Evolutionary conservation across 352 stramenopile species (phyloP), one percentile per base, ranked within the genome.

Genomic region (Phytophthora boehmeriae): DNA sequence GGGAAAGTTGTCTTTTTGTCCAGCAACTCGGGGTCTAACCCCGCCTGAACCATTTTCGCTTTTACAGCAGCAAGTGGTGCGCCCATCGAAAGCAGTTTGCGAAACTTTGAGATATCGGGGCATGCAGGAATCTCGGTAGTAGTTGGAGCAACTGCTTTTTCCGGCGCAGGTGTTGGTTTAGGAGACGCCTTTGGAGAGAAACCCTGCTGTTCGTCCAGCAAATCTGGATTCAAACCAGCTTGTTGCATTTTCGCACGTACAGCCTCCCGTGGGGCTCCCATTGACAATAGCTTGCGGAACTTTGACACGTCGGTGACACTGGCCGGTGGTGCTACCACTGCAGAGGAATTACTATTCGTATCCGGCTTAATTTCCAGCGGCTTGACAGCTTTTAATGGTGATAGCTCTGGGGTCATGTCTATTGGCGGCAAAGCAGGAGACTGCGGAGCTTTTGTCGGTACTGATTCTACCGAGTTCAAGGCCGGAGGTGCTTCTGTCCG

Each of bases 251-350:
- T 92, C 4, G 74, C 71, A 11, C 82, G 73, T 10, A 91, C 81
- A n/a, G 92, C 90, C 44, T 87, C 90, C 0, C 83, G 70, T 10
- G 86, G 87, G 10, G 93, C 83, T 2, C 87, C 88, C 83, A 97
- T 95, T 1, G 76, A 76, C 11, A 96, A 51, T 70, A 99, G 86
- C 61, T 98, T 98, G 35, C 97, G 97, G 58, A 98, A 98, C 43
- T 88, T 86, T 1, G 75, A 81, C 43, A 89, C 63, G 23, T 90
- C 78, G 0, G 63, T 69, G 10, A 46, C 71, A 5, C 63, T 59
- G 4, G 43, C 27, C 10, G 53, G 23, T 43, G 54, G 35, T 16
- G 63, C 53, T 1, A 59, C 45, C 14, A 62, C 34, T 1, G 39
- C 46, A 8, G 32, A 14, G 13, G 41, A 34, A 50, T 48, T 5